Conservation (phyloP, 768 basidiomycete species). For the Polyporus arcularius region DNA sequence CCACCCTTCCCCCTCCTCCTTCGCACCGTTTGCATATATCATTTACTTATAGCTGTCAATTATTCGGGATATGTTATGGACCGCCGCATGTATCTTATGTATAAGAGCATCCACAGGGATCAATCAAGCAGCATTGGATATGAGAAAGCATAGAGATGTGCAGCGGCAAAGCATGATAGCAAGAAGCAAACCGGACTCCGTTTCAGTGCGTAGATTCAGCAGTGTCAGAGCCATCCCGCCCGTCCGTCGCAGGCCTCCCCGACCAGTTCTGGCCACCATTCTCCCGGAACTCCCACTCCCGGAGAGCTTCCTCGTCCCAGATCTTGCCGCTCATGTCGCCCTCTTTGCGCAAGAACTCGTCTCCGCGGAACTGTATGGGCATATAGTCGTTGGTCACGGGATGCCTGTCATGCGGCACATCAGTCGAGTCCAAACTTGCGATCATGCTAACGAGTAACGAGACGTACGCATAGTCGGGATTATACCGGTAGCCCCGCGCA, state of each 20-base stretch:
- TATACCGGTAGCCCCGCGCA: constrained; percentile 49
- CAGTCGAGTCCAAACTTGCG: neutral
- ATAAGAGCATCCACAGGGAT: neutral
- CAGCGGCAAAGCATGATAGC: neutral
- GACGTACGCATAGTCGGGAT: constrained; percentile 45
- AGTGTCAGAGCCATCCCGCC: neutral
- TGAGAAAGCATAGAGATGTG: neutral
- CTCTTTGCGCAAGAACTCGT: constrained; percentile 39
- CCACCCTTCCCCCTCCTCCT: neutral
- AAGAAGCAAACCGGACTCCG: neutral
- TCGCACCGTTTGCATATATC: neutral
- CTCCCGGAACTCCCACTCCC: constrained; percentile 45
- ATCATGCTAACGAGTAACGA: neutral
- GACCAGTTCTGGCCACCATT: constrained; percentile 42
- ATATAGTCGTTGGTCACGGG: constrained; percentile 56
- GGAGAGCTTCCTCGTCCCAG: constrained; percentile 51
- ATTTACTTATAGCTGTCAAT: constrained; percentile 7
- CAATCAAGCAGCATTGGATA: neutral
- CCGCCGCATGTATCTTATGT: neutral
- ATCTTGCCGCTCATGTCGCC: constrained; percentile 41
- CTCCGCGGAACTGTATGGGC: constrained; percentile 42
- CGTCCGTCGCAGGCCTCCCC: constrained; percentile 23
- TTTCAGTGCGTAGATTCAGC: neutral
- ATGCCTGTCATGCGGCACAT: constrained; percentile 34
- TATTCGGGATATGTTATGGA: neutral